phyloP scores from a whole-genome alignment of 208 protist species.

The Crithidia fasciculata region DNA sequence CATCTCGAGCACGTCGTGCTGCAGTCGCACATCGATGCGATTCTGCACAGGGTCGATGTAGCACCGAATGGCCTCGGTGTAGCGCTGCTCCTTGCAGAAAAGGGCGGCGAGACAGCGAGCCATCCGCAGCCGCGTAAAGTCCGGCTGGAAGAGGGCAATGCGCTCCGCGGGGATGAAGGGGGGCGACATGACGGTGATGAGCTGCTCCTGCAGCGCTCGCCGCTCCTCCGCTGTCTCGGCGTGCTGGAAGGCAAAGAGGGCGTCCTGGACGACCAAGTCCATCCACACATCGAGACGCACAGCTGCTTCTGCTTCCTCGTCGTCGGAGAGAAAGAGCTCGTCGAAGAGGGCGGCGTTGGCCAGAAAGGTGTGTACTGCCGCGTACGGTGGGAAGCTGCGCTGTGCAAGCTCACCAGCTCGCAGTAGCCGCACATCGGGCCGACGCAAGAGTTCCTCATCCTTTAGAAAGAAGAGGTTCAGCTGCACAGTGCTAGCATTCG shows the following conservation, averaged over 20 bases:
- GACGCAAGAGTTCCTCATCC: slow-evolving; percentile 4
- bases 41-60: slow-evolving; percentile 62
- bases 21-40: slow-evolving; percentile 43
- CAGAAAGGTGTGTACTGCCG: slow-evolving; percentile 43
- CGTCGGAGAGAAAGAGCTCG: slow-evolving; percentile 27
- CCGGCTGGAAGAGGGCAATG: slow-evolving; percentile 43
- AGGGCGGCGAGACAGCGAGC: slow-evolving; percentile 61
- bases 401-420: slow-evolving; percentile 36
- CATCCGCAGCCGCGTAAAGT: slow-evolving; percentile 64
- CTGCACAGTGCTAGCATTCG: too few relatives aligned
- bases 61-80: slow-evolving; percentile 66
- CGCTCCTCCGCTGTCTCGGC: slow-evolving; percentile 46
- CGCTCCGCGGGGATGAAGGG: slow-evolving; percentile 22
- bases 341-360: slow-evolving; percentile 25
- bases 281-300: slow-evolving; percentile 34
- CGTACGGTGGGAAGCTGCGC: slow-evolving; percentile 56
- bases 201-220: slow-evolving; percentile 38
- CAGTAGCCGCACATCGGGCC: slow-evolving; percentile 19
- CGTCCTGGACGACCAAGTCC: slow-evolving; percentile 47
- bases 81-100: slow-evolving; percentile 46
- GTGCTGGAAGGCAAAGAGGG: slow-evolving; percentile 57
- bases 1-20: slow-evolving; percentile 60
- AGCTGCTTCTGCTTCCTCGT: background rate
- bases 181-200: slow-evolving; percentile 40
- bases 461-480: slow-evolving; percentile 22